Conservation (phyloP, 129 eudicot genomes). For the Chrysanthemum lavandulifolium region DNA sequence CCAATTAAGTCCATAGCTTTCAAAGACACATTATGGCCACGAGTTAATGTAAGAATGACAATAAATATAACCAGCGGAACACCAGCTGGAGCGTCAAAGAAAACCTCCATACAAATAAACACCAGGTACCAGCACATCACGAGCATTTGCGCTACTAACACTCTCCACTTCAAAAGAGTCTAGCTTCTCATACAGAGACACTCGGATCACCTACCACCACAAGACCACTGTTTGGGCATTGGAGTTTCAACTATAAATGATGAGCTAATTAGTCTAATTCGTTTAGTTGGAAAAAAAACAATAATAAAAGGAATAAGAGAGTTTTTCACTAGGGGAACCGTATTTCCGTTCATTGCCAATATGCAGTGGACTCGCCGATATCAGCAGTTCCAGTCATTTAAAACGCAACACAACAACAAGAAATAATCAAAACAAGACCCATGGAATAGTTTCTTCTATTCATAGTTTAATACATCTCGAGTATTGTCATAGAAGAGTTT, state of each 20-base stretch:
- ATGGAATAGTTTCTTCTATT: conserved; percentile 1
- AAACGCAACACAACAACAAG: neutral
- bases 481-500: neutral
- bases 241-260: neutral
- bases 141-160: neutral
- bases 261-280: neutral
- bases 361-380: conserved; percentile 2
- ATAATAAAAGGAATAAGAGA: neutral
- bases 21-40: no score
- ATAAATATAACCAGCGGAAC: neutral
- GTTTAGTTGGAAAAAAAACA: neutral
- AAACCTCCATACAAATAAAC: neutral
- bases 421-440: conserved; percentile 8
- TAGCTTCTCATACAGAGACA: no score
- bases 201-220: no score
- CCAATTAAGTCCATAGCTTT: no score
- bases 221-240: no score
- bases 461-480: neutral
- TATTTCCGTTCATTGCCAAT: neutral
- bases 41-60: neutral
- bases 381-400: conserved; percentile 1
- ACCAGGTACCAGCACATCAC: neutral
- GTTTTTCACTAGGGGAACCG: conserved; percentile 2
- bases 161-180: neutral
- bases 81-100: neutral